Evolutionary conservation across 2,329 filamentous ascomycete genomes (phyloP).

Genomic region (Arthrinium phaeospermum): DNA sequence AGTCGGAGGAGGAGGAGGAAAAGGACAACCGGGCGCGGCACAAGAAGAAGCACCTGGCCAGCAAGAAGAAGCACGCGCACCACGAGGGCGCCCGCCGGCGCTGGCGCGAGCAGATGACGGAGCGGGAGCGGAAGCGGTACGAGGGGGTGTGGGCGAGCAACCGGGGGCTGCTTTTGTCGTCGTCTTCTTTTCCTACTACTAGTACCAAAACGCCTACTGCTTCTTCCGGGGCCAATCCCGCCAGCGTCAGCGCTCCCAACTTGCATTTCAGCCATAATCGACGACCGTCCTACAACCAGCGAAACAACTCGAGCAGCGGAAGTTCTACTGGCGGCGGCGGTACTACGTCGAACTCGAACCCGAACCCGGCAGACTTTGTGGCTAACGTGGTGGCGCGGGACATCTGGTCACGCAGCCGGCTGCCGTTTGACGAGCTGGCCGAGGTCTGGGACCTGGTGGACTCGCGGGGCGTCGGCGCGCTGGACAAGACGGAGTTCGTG

Average conservation of each 20-base stretch:
- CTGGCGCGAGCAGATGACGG: constrained; percentile 78
- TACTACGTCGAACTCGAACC: constrained; percentile 17
- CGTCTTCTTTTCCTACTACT: constrained; percentile 24
- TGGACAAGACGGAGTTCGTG: constrained; percentile 76
- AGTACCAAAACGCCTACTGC: not conserved
- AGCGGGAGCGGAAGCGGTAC: constrained; percentile 77
- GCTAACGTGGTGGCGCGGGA: constrained; percentile 73
- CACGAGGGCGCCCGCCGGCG: constrained; percentile 76
- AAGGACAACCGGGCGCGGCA: constrained; percentile 48
- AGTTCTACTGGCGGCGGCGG: constrained; percentile 16
- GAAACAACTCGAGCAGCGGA: not conserved
- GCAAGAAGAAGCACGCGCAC: constrained; percentile 71
- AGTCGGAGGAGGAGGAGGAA: constrained; percentile 58
- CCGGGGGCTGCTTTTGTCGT: constrained; percentile 60
- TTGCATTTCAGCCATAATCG: not conserved
- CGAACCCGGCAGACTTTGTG: constrained; percentile 47
- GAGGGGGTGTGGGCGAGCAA: constrained; percentile 88
- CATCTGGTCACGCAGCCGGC: constrained; percentile 74
- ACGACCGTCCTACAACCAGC: not conserved
- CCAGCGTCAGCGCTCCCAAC: constrained; percentile 18
- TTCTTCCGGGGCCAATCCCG: not conserved
- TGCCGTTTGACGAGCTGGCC: constrained; percentile 71
- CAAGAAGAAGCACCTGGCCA: constrained; percentile 58
- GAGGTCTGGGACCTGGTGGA: constrained; percentile 82
- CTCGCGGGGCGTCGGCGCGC: constrained; percentile 55